Percentiles rank a stretch among this genome's conserved stretches.
Conservation (phyloP, 2,329 filamentous ascomycete species). For the Cladobotryum protrusum region DNA sequence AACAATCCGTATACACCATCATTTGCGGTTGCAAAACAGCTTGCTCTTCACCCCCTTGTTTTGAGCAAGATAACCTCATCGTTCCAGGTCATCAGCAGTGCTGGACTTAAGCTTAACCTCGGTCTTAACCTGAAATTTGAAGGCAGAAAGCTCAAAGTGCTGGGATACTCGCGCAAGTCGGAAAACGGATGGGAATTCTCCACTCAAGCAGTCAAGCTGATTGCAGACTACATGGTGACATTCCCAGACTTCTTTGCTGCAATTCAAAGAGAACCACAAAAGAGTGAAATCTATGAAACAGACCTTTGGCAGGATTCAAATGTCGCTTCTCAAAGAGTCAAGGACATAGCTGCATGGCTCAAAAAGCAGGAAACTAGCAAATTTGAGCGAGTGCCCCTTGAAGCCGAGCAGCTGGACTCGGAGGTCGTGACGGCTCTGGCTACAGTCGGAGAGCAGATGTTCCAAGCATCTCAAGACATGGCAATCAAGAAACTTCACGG, state of each 20-base stretch:
- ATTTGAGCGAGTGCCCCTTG: constrained; percentile 91
- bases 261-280: constrained; percentile 78
- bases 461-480: constrained; percentile 44
- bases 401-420: constrained; percentile 93
- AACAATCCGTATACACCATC: constrained; percentile 76
- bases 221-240: constrained; percentile 82
- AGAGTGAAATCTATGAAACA: constrained; percentile 74
- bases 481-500: constrained; percentile 66
- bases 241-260: constrained; percentile 95
- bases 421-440: constrained; percentile 80
- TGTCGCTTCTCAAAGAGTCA: constrained; percentile 71
- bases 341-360: constrained; percentile 90
- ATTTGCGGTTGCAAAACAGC: constrained; percentile 76
- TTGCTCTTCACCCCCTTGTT: constrained; percentile 77
- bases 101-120: constrained; percentile 78
- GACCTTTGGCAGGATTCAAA: constrained; percentile 75
- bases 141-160: constrained; percentile 86
- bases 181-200: constrained; percentile 94
- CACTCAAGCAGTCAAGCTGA: constrained; percentile 69
- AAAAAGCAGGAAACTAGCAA: constrained; percentile 86
- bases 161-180: constrained; percentile 88
- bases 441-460: constrained; percentile 60
- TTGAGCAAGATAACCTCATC: constrained; percentile 95
- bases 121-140: constrained; percentile 97
- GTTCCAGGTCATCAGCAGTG: constrained; percentile 73